Base-by-base conservation (phyloP, 345 rosid genomes). In the Moricandia arvensis region DNA sequence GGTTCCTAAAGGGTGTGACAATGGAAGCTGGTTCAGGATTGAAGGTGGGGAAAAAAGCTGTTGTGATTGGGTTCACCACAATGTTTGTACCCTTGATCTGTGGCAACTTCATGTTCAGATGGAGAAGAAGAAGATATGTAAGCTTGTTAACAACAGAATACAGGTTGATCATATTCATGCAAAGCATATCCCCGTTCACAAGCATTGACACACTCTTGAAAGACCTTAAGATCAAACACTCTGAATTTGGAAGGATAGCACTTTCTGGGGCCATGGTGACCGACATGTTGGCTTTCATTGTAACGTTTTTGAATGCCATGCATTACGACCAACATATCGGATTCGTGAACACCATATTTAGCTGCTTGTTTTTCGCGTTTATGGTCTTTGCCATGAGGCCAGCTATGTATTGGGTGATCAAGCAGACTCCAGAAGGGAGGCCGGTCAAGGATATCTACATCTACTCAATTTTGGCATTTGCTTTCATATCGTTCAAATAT, bases 1-100 rank as follows among this genome's bases (percentile, higher is more conserved):
- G 84, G 67, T 88, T 88, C 70, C 77, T 88, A 31, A 70, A 75
- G 68, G 89, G 80, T 49, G 85, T 88, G 72, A 86, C 87, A 67
- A 83, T 82, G 85, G 87, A 88, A 51, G 66, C 78, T 21, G 68
- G 31, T 16, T 13, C 74, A 10, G 68, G 69, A 10, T 1, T 59
- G 8, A 79, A 7, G 57, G 66, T 75, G 29, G 80, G 68, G 3
- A 76, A 24, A 68, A 82, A 78, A 18, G 16, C 81, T 10, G 8
- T 12, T 4, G 70, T 73, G 47, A 61, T 83, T 5, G 86, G 81
- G 1, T 5, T 81, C 55, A 53, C 68, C 6, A 53, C 85, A 27
- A 59, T 82, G 60, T 0, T 79, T 1, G 66, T 61, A 3, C 96
- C 89, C 6, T 27, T 81, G 6, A 0, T 74, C 4, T 58, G 57